Base-by-base conservation (phyloP, 208 protist genomes). In the Leishmania aethiopica region DNA sequence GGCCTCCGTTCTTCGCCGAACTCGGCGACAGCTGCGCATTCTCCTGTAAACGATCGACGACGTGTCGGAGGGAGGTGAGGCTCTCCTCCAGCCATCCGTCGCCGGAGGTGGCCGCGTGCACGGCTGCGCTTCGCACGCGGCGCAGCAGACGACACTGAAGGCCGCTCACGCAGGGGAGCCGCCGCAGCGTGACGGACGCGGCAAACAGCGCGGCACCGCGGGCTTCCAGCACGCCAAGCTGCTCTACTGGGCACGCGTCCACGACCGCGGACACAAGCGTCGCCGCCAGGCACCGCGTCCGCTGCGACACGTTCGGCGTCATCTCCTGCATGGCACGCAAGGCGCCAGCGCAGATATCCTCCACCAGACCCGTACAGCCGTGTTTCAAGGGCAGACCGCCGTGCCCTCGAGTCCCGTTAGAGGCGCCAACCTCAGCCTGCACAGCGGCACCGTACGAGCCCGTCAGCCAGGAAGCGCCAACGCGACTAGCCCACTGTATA, bases 81-180 rank as follows among this genome's bases (percentile, higher is more conserved):
- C 69, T 75, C 42, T 62, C 57, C 13, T 60, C 28, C 32, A 86
- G 28, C 83, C 83, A 86, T 57, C 67, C 59, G 64, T 70, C 66
- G 25, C 57, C 40, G 28, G 53, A 67, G 66, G 78, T 32, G 81
- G 83, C 13, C 32, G 81, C 55, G 71, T 64, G 79, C 47, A 72
- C 53, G 3, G 78, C 78, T 17, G 78, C 83, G 49, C 78, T 86
- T 32, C 78, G 28, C 45, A 91, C 89, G 2, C 78, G 62, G 5
- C 79, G 75, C 64, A 96, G 77, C 57, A 96, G 86, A 8, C 89
- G 90, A 83, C 90, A 93, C 78, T 94, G 93, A 77, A 96, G 76
- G 13, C 87, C 93, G 79, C 85, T 85, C 53, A 94, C 91, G 42
- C 82, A 89, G 19, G 91, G 80, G 10, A 84, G 37, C 22, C 85